Evolutionary conservation across 805 yeast genomes (phyloP).

Genomic region (Barnettozyma populi): DNA sequence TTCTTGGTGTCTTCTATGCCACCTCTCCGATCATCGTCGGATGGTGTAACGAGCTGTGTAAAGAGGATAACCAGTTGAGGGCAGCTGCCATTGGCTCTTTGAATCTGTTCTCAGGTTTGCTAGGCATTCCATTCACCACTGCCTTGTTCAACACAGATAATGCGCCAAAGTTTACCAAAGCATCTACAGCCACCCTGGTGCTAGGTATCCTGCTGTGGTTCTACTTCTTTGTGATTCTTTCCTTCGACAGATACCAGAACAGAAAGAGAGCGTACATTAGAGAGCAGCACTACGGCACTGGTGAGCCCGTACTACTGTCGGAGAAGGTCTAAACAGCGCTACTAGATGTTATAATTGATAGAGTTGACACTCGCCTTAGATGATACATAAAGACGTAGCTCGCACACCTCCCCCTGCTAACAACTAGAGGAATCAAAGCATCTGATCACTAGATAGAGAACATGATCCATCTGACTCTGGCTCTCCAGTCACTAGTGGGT

Average conservation of each 20-base stretch:
- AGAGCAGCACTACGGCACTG: neutral
- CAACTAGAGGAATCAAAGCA: constrained; percentile 1
- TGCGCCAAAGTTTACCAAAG: constrained; percentile 16
- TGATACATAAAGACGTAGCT: constrained; percentile 1
- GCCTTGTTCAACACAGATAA: constrained; percentile 16
- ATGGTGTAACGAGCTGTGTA: constrained; percentile 23
- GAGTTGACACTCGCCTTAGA: neutral
- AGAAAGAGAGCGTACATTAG: constrained; percentile 15
- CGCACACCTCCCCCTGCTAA: neutral
- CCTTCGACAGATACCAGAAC: constrained; percentile 20
- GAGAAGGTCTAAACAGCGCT: neutral
- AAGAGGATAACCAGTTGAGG: constrained; percentile 23
- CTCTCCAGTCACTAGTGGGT: constrained; percentile 8
- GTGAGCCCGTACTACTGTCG: neutral
- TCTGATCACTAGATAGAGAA: neutral
- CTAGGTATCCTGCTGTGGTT: constrained; percentile 10
- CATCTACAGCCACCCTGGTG: constrained; percentile 14
- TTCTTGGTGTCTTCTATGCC: constrained; percentile 16
- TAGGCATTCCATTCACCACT: constrained; percentile 16
- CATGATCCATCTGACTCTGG: constrained; percentile 9
- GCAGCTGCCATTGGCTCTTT: constrained; percentile 21
- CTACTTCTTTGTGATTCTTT: constrained; percentile 14
- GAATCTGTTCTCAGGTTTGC: constrained; percentile 16
- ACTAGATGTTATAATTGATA: too few relatives aligned
- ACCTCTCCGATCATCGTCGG: constrained; percentile 17